Evolutionary conservation across 2,329 filamentous ascomycete genomes (phyloP).

Genomic region (Grosmannia penicillata): DNA sequence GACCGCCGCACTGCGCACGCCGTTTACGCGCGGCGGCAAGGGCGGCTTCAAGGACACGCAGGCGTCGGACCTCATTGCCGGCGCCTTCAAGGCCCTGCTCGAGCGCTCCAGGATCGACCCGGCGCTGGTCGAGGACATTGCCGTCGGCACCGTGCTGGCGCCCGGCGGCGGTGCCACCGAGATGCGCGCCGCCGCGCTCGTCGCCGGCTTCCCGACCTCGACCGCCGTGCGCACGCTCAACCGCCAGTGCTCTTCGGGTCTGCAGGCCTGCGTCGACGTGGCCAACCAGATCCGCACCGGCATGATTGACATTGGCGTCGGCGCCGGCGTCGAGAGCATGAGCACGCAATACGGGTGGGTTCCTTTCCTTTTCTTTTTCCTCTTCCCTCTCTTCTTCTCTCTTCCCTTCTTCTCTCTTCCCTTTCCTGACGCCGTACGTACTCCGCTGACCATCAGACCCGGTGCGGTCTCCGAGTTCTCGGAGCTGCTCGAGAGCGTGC

Average conservation of each 20-base stretch:
- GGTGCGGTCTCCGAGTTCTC: slow-evolving; percentile 85
- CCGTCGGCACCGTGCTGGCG: slow-evolving; percentile 79
- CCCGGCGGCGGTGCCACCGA: slow-evolving; percentile 92
- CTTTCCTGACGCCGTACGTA: no score
- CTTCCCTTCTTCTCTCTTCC: no score
- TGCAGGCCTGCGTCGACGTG: slow-evolving; percentile 86
- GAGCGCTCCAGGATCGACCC: slow-evolving; percentile 82
- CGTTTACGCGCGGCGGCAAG: slow-evolving; percentile 85
- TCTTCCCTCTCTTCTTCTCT: background rate
- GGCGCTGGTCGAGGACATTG: slow-evolving; percentile 75
- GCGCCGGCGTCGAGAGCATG: slow-evolving; percentile 96
- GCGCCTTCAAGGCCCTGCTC: slow-evolving; percentile 68
- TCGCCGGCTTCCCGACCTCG: slow-evolving; percentile 77
- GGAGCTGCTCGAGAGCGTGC: slow-evolving; percentile 67
- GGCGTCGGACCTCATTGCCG: slow-evolving; percentile 71
- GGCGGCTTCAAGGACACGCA: slow-evolving; percentile 92
- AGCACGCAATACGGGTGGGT: slow-evolving; percentile 73
- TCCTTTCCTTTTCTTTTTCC: background rate
- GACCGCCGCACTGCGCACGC: slow-evolving; percentile 79
- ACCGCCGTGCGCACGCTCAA: slow-evolving; percentile 82
- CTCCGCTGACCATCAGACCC: slow-evolving; percentile 38
- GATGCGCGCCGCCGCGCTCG: slow-evolving; percentile 82
- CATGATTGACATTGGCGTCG: slow-evolving; percentile 92
- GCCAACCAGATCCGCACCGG: slow-evolving; percentile 82
- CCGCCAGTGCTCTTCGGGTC: slow-evolving; percentile 83